A percentile compares a stretch with the other conserved stretches of the same genome.
Evolutionary conservation across 805 yeast genomes (phyloP).

Genomic region (Debaryomyces maramus): DNA sequence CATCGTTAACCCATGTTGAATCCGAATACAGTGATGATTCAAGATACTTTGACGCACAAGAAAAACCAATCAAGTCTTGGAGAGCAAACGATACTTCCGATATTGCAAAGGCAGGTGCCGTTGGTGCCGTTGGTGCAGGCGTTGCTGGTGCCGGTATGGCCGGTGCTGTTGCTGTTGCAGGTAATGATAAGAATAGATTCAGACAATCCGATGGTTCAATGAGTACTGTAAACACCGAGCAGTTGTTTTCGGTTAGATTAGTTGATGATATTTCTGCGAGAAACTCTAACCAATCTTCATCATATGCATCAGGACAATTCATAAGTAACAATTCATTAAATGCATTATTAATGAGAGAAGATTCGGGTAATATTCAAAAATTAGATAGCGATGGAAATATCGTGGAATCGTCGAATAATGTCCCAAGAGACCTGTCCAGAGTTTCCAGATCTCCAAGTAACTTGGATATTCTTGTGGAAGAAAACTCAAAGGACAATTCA

Average conservation of each 20-base stretch:
- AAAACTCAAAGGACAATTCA: slow-evolving; percentile 23
- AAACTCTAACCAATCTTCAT: slow-evolving; percentile 30
- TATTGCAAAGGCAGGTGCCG: slow-evolving; percentile 13
- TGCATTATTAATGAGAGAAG: slow-evolving; percentile 25
- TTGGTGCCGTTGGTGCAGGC: slow-evolving; percentile 2
- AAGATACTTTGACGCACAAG: slow-evolving; percentile 35
- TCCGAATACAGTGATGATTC: slow-evolving; percentile 24
- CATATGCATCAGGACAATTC: slow-evolving; percentile 17
- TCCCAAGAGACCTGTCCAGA: slow-evolving; percentile 1
- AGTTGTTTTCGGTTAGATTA: slow-evolving; percentile 73
- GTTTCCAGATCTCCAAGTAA: slow-evolving; percentile 25
- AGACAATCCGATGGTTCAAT: slow-evolving; percentile 70
- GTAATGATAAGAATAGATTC: slow-evolving; percentile 45
- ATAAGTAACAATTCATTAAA: slow-evolving; percentile 26
- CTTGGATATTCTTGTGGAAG: slow-evolving; percentile 32
- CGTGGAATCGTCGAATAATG: slow-evolving; percentile 18
- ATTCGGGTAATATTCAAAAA: slow-evolving; percentile 41
- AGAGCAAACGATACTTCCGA: slow-evolving; percentile 40
- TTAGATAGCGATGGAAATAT: slow-evolving; percentile 48
- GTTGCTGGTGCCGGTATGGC: slow-evolving; percentile 2
- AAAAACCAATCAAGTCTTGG: slow-evolving; percentile 43
- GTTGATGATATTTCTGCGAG: slow-evolving; percentile 55
- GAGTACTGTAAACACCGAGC: slow-evolving; percentile 84
- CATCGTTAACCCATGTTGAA: slow-evolving; percentile 57
- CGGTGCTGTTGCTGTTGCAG: slow-evolving; percentile 7